Evolutionary conservation across 139 green algal species (phyloP), one percentile per base, ranked within the genome.

Genomic region (Haematococcus sp.): DNA sequence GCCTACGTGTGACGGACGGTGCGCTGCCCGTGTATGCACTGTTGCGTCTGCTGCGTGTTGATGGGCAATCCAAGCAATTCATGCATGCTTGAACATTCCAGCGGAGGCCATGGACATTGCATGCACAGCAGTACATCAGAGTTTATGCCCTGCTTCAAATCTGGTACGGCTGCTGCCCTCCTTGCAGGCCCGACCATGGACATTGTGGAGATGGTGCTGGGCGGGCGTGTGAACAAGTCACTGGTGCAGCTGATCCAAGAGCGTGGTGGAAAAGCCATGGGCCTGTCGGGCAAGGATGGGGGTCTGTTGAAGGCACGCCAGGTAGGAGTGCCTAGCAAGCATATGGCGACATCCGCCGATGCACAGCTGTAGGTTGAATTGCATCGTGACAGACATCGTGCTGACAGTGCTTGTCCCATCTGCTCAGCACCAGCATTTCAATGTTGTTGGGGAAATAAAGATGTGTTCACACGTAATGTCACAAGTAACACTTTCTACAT

Each of bases 141-240:
- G n/a, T n/a, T n/a, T n/a, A n/a, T n/a, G n/a, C n/a, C n/a, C n/a
- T n/a, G n/a, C n/a, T n/a, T n/a, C n/a, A n/a, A n/a, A n/a, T n/a
- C n/a, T n/a, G n/a, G n/a, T n/a, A n/a, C n/a, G n/a, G n/a, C n/a
- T n/a, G n/a, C n/a, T n/a, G n/a, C n/a, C n/a, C n/a, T n/a, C n/a
- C n/a, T n/a, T n/a, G n/a, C 86, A 95, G 90, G 72, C 5, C 76
- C 86, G 34, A 99, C 96, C 4, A 99, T 99, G 96, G 96, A 99
- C 61, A 90, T 98, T 30, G 95, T 98, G 60, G 95, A 98, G 85
- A 98, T 98, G 95, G 95, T 99, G 67, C 84, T 99, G 58, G 90
- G 91, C 27, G 96, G 94, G 1, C 93, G 94, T 25, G 96, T 99
- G 27, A 99, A 99, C 85, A 99, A 99, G 82, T 89, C 79, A 7